Conservation (phyloP, 495 filamentous ascomycete species). For the Delitschia confertaspora region DNA sequence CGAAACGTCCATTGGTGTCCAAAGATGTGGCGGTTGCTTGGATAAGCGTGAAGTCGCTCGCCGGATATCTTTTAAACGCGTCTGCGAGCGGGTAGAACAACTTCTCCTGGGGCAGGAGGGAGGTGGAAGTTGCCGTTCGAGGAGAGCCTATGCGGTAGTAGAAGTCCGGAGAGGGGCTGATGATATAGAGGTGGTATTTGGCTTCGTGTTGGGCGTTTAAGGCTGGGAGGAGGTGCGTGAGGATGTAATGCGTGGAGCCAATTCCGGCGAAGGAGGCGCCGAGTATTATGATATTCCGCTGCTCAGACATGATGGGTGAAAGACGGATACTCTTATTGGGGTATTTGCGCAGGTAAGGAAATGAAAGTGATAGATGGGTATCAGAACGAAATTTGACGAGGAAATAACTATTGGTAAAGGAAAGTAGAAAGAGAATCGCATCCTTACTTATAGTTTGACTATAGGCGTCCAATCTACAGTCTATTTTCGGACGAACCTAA, state of each 20-base stretch:
- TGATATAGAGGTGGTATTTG: constrained; percentile 43
- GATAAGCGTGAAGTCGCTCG: constrained; percentile 46
- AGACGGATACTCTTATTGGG: too few relatives aligned
- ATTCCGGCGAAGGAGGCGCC: constrained; percentile 53
- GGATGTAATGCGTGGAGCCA: constrained; percentile 47
- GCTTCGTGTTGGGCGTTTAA: constrained; percentile 28
- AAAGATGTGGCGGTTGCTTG: constrained; percentile 43
- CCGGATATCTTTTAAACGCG: constrained; percentile 44
- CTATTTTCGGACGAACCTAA: too few relatives aligned
- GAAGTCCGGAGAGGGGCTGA: constrained; percentile 45
- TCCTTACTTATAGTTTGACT: too few relatives aligned
- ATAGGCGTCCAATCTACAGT: too few relatives aligned
- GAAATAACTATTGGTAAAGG: too few relatives aligned
- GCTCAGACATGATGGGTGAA: constrained; percentile 10
- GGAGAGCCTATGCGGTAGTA: constrained; percentile 47
- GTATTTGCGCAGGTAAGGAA: too few relatives aligned
- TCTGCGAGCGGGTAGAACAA: constrained; percentile 41
- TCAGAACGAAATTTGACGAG: too few relatives aligned
- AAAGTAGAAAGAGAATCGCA: too few relatives aligned
- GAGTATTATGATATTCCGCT: constrained; percentile 47
- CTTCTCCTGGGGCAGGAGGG: constrained; percentile 36
- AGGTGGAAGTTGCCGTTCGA: constrained; percentile 38
- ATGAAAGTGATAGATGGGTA: too few relatives aligned
- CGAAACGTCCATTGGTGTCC: constrained; percentile 29
- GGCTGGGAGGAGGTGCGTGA: constrained; percentile 40